phyloP scores from a whole-genome alignment of 169 alveolate species.

The Cyclospora cayetanensis region DNA sequence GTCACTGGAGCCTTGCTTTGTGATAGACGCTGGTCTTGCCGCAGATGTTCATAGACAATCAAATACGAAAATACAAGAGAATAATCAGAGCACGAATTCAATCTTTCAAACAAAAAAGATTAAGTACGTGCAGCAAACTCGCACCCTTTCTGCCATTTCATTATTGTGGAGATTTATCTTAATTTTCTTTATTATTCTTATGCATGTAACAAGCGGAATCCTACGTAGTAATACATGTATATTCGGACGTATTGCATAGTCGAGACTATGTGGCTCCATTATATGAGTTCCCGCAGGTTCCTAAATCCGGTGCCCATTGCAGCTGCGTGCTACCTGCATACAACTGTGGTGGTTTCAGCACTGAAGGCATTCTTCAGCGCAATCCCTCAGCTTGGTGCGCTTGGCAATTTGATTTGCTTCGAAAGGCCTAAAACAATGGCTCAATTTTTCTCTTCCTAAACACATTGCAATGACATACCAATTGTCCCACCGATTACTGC shows the following conservation, averaged over 20 bases:
- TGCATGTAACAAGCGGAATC: constrained; percentile 68
- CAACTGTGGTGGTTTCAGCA: constrained; percentile 80
- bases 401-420: background rate
- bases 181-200: background rate
- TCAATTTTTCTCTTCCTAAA: background rate
- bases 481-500: too few relatives aligned
- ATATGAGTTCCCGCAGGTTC: background rate
- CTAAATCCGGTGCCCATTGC: constrained; percentile 86
- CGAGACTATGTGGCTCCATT: constrained; percentile 27
- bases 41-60: constrained; percentile 58
- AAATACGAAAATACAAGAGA: constrained; percentile 7
- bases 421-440: background rate
- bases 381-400: constrained; percentile 73
- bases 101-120: constrained; percentile 62
- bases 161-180: background rate
- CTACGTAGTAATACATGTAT: constrained; percentile 74
- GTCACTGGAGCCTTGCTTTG: constrained; percentile 55
- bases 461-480: too few relatives aligned
- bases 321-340: constrained; percentile 80
- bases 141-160: background rate
- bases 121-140: background rate
- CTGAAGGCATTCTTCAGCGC: constrained; percentile 80
- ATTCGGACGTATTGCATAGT: constrained; percentile 76
- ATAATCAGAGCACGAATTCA: constrained; percentile 57
- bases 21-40: constrained; percentile 50